Conservation (phyloP, 2,329 filamentous ascomycete genomes). For the Cercospora nicotianae region DNA sequence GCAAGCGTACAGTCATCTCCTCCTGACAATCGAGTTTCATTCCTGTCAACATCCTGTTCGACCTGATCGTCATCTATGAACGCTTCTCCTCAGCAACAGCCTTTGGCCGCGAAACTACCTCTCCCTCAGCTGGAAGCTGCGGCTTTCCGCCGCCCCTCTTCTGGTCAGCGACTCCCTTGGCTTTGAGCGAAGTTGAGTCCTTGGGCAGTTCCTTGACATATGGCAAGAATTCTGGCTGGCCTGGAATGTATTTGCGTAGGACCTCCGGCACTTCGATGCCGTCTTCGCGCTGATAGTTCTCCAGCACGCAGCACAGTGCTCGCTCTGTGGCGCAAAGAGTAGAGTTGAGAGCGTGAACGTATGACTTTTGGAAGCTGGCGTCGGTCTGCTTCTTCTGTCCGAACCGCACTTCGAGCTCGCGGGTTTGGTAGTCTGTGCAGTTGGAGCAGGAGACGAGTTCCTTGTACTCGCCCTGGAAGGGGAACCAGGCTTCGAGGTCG, state of each 20-base stretch:
- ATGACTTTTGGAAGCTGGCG: slow-evolving; percentile 74
- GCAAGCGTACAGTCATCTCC: neutral
- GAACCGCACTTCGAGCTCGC: slow-evolving; percentile 88
- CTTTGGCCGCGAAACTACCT: slow-evolving; percentile 39
- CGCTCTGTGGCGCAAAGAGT: slow-evolving; percentile 89
- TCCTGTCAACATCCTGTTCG: neutral
- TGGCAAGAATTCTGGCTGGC: slow-evolving; percentile 82
- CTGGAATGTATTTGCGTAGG: slow-evolving; percentile 85
- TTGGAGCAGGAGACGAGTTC: slow-evolving; percentile 97
- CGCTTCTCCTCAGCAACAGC: slow-evolving; percentile 34
- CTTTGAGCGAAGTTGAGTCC: slow-evolving; percentile 64
- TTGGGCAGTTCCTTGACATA: slow-evolving; percentile 84
- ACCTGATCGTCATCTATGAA: slow-evolving; percentile 14
- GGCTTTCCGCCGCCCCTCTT: slow-evolving; percentile 28
- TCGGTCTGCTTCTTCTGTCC: slow-evolving; percentile 85
- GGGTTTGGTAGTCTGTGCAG: slow-evolving; percentile 95
- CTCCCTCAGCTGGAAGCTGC: slow-evolving; percentile 35
- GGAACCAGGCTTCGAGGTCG: slow-evolving; percentile 95
- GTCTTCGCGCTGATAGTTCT: slow-evolving; percentile 94
- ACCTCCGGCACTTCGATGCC: slow-evolving; percentile 79
- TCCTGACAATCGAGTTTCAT: neutral
- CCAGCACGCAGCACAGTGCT: slow-evolving; percentile 88
- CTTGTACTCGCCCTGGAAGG: slow-evolving; percentile 95
- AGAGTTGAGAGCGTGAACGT: slow-evolving; percentile 89
- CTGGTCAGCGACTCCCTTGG: slow-evolving; percentile 38